A percentile compares a stretch with the other conserved stretches of the same genome.
These are phyloP conservation scores for Mariannaea elegans DNA, from an alignment of 2,329 filamentous ascomycete genomes.

Conservation along the genomic window DNA sequence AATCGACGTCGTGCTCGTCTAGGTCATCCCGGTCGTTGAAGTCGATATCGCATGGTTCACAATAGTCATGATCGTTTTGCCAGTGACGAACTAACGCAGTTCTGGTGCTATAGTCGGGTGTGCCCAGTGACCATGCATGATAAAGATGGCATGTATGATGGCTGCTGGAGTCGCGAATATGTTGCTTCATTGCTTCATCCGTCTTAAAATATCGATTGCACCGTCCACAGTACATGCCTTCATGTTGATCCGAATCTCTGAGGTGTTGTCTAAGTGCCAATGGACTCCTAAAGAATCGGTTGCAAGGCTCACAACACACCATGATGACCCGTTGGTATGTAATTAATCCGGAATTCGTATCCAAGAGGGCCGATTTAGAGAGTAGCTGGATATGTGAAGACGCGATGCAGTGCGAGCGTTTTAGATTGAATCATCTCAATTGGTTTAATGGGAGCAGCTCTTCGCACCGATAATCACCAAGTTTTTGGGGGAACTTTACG, in stretches of 20 bases:
- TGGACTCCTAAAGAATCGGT: background rate
- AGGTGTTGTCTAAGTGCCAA: background rate
- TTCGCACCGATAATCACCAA: too few species aligned
- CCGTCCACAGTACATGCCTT: background rate
- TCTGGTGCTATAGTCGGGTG: background rate
- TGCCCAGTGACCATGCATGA: background rate
- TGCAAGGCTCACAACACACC: background rate
- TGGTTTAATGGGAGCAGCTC: too few species aligned
- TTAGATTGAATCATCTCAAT: too few species aligned
- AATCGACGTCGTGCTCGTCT: background rate
- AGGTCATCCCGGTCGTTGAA: background rate
- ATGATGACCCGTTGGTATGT: too few species aligned
- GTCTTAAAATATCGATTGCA: constrained; percentile 1
- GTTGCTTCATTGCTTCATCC: background rate
- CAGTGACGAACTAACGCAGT: background rate
- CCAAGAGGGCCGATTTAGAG: too few species aligned
- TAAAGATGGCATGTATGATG: background rate
- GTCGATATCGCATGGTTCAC: background rate
- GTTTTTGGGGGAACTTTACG: too few species aligned
- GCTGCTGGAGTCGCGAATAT: background rate
- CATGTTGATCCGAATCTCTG: background rate
- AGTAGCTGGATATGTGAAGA: too few species aligned
- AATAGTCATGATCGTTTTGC: background rate
- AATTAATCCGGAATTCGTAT: too few species aligned
- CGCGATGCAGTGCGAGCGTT: too few species aligned